These are phyloP conservation scores for Metschnikowia baotianmanensis DNA, from an alignment of 805 yeast species.

Conservation along the genomic window DNA sequence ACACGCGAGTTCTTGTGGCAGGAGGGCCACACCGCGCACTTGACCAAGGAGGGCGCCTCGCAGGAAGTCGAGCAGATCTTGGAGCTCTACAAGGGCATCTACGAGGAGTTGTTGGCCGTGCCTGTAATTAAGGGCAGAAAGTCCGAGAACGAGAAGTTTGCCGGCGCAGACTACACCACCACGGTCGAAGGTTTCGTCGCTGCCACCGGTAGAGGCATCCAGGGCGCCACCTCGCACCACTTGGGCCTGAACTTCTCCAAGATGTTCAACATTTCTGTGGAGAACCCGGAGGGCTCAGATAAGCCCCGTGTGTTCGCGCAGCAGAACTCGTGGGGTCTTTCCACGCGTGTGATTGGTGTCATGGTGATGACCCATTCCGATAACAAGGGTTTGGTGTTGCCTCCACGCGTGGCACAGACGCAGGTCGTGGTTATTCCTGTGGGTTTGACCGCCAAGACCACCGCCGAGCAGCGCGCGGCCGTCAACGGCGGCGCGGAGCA, in stretches of 20 bases:
- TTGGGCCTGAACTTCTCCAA: slow-evolving; percentile 97
- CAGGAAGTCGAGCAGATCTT: slow-evolving; percentile 83
- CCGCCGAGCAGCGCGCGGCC: slow-evolving; percentile 68
- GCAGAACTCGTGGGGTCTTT: slow-evolving; percentile 99
- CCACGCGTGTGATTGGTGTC: slow-evolving; percentile 98
- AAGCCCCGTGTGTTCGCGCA: slow-evolving; percentile 83
- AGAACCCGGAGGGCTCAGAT: slow-evolving; percentile 89
- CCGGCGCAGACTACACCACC: slow-evolving; percentile 95
- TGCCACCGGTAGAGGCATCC: slow-evolving; percentile 99
- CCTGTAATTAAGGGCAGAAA: slow-evolving; percentile 94
- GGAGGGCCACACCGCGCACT: slow-evolving; percentile 98
- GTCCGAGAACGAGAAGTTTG: slow-evolving; percentile 97
- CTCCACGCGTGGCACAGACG: slow-evolving; percentile 92
- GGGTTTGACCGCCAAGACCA: slow-evolving; percentile 86
- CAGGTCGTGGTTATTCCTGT: slow-evolving; percentile 95
- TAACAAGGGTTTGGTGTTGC: slow-evolving; percentile 95
- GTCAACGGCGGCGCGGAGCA: slow-evolving; percentile 68
- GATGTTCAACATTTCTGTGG: slow-evolving; percentile 95
- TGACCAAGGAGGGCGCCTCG: slow-evolving; percentile 77
- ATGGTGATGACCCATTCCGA: slow-evolving; percentile 99
- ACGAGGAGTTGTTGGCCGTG: slow-evolving; percentile 91
- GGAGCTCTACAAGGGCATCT: slow-evolving; percentile 79
- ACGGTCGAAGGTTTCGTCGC: slow-evolving; percentile 97
- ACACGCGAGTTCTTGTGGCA: slow-evolving; percentile 99
- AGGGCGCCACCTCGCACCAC: slow-evolving; percentile 98